Conservation (phyloP, 768 basidiomycete species). For the Leccinum sublutescens region DNA sequence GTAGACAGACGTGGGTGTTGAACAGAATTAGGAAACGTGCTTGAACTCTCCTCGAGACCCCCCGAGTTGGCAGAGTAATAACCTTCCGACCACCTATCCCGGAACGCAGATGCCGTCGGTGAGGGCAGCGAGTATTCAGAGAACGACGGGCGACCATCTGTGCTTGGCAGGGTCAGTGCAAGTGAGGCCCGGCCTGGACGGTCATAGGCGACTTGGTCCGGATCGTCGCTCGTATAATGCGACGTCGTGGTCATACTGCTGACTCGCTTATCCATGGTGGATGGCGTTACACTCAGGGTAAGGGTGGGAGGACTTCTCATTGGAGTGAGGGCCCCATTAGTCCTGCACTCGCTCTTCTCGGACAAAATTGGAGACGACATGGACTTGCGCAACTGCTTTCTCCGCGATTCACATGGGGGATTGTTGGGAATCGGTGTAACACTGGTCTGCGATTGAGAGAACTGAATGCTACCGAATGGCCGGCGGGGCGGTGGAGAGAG, state of each 20-base stretch:
- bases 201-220: constrained; percentile 29
- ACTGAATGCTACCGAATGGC: constrained; percentile 39
- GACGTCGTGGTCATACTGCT: constrained; percentile 24
- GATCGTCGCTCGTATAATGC: constrained; percentile 41
- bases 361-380: constrained; percentile 55
- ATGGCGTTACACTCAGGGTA: constrained; percentile 32
- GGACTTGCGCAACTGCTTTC: constrained; percentile 41
- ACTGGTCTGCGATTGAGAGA: constrained; percentile 60
- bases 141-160: constrained; percentile 47
- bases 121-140: constrained; percentile 72
- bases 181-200: constrained; percentile 44
- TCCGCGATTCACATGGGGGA: constrained; percentile 9
- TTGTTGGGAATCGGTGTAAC: constrained; percentile 29
- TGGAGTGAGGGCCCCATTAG: constrained; percentile 24
- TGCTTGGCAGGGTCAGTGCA: constrained; percentile 46
- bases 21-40: constrained; percentile 22
- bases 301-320: constrained; percentile 46
- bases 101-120: constrained; percentile 80
- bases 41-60: constrained; percentile 11
- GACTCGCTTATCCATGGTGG: constrained; percentile 26
- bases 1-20: constrained; percentile 25
- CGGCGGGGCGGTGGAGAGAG: constrained; percentile 65
- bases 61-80: constrained; percentile 33
- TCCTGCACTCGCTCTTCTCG: constrained; percentile 41
- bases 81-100: constrained; percentile 45